Conservation (phyloP, 768 basidiomycete genomes). For the Phlebiopsis flavidoalba region DNA sequence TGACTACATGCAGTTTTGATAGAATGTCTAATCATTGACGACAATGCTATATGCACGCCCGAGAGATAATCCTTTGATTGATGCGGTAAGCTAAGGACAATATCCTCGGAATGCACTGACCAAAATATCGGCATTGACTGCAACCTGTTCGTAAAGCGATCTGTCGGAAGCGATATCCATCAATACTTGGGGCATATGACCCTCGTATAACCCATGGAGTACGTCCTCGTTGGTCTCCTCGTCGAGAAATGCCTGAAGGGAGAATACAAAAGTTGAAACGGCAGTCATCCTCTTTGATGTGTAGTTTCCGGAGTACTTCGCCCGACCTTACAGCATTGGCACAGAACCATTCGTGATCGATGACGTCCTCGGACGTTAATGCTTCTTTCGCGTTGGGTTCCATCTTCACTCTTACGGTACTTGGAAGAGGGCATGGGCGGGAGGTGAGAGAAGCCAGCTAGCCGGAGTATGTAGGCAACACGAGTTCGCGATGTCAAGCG, state of each 20-base stretch:
- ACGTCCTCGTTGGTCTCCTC: background rate
- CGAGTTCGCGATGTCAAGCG: no score
- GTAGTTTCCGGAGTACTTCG: background rate
- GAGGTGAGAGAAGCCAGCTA: no score
- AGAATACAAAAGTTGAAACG: background rate
- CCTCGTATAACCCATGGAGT: background rate
- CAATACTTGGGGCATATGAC: background rate
- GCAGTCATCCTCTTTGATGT: background rate
- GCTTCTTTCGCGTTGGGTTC: background rate
- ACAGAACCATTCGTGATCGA: background rate
- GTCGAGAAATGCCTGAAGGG: background rate
- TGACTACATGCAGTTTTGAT: background rate
- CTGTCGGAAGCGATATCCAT: background rate
- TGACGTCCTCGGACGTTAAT: background rate
- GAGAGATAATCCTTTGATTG: background rate
- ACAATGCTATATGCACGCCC: background rate
- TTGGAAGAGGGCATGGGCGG: no score
- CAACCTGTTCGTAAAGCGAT: background rate
- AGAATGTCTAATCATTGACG: background rate
- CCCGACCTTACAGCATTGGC: background rate
- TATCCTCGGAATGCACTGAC: background rate
- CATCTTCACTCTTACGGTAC: no score
- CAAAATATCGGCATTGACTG: background rate
- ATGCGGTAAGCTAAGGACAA: background rate
- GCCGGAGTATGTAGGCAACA: no score